Evolutionary conservation across 1,284 basidiomycete species (phyloP).

Genomic region (Trametes sp.): DNA sequence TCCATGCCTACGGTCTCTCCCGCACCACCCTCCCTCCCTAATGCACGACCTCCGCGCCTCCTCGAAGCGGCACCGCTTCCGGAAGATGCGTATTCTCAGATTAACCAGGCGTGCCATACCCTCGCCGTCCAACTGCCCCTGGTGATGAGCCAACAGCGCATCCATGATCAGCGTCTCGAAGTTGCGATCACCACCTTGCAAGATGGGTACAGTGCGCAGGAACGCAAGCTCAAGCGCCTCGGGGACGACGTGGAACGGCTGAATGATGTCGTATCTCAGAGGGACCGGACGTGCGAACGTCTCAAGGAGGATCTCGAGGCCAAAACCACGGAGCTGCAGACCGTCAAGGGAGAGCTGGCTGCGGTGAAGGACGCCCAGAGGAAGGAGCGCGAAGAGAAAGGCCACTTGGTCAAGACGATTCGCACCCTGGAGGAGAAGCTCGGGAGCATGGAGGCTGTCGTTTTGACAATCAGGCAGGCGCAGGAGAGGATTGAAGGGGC

Average conservation of each 20-base stretch:
- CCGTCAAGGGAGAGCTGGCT: neutral
- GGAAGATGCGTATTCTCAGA: neutral
- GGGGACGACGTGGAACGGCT: too few species aligned
- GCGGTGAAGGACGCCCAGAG: neutral
- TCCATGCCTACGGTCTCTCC: too few species aligned
- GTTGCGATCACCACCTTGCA: neutral
- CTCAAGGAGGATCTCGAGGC: neutral
- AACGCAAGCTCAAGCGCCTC: neutral
- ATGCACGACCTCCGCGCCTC: too few species aligned
- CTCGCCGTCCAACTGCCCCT: neutral
- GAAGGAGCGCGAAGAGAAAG: constrained; percentile 6
- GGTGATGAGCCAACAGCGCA: neutral
- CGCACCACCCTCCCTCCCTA: too few species aligned
- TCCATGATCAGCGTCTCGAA: neutral
- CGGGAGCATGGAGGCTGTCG: neutral
- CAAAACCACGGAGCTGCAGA: neutral
- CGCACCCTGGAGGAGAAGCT: neutral
- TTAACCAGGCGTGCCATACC: too few species aligned
- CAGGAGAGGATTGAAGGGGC: neutral
- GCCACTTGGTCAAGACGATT: neutral
- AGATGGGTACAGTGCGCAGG: neutral
- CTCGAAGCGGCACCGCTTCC: neutral
- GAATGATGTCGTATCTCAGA: too few species aligned
- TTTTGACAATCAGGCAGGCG: neutral
- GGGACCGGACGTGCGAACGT: too few species aligned